phyloP scores from a whole-genome alignment of 495 filamentous ascomycete genomes.

The Aspergillus diversus region DNA sequence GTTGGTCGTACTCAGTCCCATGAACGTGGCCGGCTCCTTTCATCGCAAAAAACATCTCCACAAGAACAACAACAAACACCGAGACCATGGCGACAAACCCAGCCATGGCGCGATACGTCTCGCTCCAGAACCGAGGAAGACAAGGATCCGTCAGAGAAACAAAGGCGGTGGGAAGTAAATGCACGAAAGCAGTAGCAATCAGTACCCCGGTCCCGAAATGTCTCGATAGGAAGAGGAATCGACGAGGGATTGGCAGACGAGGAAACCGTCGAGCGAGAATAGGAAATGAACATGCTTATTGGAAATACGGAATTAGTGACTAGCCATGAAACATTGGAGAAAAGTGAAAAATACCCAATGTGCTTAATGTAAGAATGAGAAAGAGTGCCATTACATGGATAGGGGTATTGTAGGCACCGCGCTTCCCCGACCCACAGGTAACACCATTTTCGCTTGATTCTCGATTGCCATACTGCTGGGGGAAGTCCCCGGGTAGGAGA shows the following conservation, averaged over 20 bases:
- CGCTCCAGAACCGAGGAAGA: slow-evolving; percentile 73
- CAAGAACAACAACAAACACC: slow-evolving; percentile 70
- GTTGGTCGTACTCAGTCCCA: slow-evolving; percentile 48
- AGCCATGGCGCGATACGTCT: slow-evolving; percentile 73
- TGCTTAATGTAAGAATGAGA: slow-evolving; percentile 72
- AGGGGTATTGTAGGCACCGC: slow-evolving; percentile 65
- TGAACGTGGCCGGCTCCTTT: slow-evolving; percentile 56
- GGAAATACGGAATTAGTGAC: slow-evolving; percentile 1
- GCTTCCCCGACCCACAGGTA: slow-evolving; percentile 63
- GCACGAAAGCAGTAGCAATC: slow-evolving; percentile 88
- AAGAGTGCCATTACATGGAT: slow-evolving; percentile 79
- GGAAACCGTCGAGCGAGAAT: slow-evolving; percentile 57
- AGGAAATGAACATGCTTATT: slow-evolving; percentile 56
- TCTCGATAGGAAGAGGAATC: slow-evolving; percentile 72
- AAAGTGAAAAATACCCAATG: slow-evolving; percentile 57
- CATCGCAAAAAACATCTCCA: slow-evolving; percentile 77
- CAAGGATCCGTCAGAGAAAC: slow-evolving; percentile 79
- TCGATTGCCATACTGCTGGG: slow-evolving; percentile 32
- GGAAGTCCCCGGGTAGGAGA: slow-evolving; percentile 38
- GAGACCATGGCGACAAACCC: slow-evolving; percentile 79
- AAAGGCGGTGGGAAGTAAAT: slow-evolving; percentile 82
- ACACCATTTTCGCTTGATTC: slow-evolving; percentile 31
- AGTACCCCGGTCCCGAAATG: slow-evolving; percentile 88
- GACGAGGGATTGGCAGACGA: slow-evolving; percentile 49
- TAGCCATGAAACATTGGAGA: neutral